Base-by-base conservation (phyloP, 1,284 basidiomycete genomes). In the Pseudozyma hubeiensis region DNA sequence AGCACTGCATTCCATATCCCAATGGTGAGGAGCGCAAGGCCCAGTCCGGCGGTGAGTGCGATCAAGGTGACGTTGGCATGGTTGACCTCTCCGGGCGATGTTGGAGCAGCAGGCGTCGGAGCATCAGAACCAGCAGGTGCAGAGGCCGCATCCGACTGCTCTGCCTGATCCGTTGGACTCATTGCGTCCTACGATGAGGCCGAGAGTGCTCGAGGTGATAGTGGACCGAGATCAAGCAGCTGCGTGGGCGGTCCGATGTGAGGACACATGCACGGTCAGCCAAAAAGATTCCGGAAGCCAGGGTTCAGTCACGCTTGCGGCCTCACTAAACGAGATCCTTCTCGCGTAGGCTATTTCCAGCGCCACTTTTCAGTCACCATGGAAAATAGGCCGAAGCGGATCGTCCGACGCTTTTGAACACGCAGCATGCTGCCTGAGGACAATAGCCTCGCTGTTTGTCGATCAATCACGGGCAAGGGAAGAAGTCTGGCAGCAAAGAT, bases 1-100 rank as follows among this genome's bases (percentile, higher is more conserved):
- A 77, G 70, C 0, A 77, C 11, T 8, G 65, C 53, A 41, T 77
- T 69, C 53, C 57, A 61, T 16, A 69, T 47, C 37, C 75, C 75
- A 13, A 64, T 44, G 17, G 63, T 47, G n/a, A 77, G 58, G 6
- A 73, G 35, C n/a, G 60, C 67, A 3, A 69, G 53, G 4, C 49
- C 58, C 16, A 71, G 50, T 17, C 61, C 73, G 39, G 60, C 73
- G n/a, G 64, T 56, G 44, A 71, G 43, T 13, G 56, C 73, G 30
- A 53, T 52, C 9, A 59, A 29, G 16, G 64, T 34, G 44, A 73
- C 41, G 48, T 61, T 73, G 54, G 50, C 46, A 39, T 62, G 34
- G 39, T 52, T 65, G 55, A 54, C 55, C 47, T 57, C 47, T 14
- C 34, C 53, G n/a, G 41, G 47, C 33, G 52, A 34, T 31, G 48